Percentiles rank a stretch among this genome's conserved stretches.
Evolutionary conservation across 306 rosid species (phyloP).

Genomic region (Cotoneaster glaucophyllus): DNA sequence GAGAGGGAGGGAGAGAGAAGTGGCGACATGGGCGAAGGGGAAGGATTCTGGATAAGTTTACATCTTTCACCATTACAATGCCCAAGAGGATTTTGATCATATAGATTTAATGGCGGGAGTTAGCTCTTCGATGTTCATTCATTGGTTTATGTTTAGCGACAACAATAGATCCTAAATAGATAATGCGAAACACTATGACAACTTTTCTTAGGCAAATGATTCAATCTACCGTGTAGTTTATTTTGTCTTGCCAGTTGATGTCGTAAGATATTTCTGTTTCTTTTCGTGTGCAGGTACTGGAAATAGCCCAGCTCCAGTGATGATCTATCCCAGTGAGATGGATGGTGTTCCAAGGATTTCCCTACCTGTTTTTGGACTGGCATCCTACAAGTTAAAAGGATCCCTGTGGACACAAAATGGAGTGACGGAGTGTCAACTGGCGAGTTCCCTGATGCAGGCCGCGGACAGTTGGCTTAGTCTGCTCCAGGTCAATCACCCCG

Average conservation of each 20-base stretch:
- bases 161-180: neutral
- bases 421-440: constrained; percentile 38
- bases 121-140: neutral
- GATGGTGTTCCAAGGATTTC: constrained; percentile 54
- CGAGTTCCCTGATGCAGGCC: constrained; percentile 55
- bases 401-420: constrained; percentile 59
- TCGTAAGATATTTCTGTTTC: constrained; percentile 1
- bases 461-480: constrained; percentile 71
- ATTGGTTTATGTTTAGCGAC: neutral
- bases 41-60: neutral
- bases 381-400: constrained; percentile 73
- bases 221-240: constrained; percentile 2
- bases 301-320: constrained; percentile 37
- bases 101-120: neutral
- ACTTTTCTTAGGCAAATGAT: neutral
- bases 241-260: constrained; percentile 12
- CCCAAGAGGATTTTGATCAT: neutral
- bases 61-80: neutral
- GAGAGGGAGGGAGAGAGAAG: neutral
- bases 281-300: constrained; percentile 37
- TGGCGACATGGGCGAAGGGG: neutral
- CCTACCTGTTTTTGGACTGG: constrained; percentile 62
- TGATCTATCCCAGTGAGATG: constrained; percentile 51
- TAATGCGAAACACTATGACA: neutral
- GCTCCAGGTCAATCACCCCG: constrained; percentile 74